A percentile compares a stretch with the other conserved stretches of the same genome.
phyloP scores from a whole-genome alignment of 768 basidiomycete species.

The Pisolithus tinctorius region DNA sequence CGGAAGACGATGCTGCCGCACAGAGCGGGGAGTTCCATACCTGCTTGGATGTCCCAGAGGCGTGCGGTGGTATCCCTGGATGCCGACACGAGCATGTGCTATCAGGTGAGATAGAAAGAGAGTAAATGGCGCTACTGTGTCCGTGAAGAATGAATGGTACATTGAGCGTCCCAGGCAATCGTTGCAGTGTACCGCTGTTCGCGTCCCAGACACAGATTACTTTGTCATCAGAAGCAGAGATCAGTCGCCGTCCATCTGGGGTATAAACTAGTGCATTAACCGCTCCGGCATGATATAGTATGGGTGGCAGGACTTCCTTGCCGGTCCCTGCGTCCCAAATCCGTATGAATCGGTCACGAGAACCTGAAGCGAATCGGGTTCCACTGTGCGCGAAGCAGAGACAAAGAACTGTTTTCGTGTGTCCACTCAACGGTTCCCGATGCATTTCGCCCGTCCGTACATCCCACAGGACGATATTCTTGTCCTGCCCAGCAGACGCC shows the following conservation, averaged over 20 bases:
- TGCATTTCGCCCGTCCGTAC: conserved; percentile 7
- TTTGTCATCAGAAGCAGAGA: conserved; percentile 27
- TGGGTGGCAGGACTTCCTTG: conserved; percentile 5
- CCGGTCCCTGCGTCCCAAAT: conserved; percentile 23
- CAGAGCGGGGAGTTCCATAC: conserved; percentile 16
- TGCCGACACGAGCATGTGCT: conserved; percentile 23
- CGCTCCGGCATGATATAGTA: conserved; percentile 13
- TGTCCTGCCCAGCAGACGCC: conserved; percentile 21
- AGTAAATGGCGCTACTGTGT: conserved; percentile 19
- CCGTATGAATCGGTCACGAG: conserved; percentile 22
- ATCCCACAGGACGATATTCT: conserved; percentile 23
- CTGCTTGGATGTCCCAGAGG: conserved; percentile 19
- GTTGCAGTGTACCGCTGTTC: conserved; percentile 12
- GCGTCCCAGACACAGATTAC: conserved; percentile 25
- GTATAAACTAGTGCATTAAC: conserved; percentile 23
- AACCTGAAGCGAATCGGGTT: conserved; percentile 24
- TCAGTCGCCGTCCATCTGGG: conserved; percentile 20
- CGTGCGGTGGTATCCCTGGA: conserved; percentile 27
- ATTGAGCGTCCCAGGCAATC: not conserved
- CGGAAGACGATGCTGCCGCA: conserved; percentile 22
- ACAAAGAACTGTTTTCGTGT: conserved; percentile 19
- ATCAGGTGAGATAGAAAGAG: conserved; percentile 25
- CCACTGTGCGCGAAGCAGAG: conserved; percentile 25
- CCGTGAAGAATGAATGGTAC: conserved; percentile 11
- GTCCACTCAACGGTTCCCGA: conserved; percentile 15